Conservation (phyloP, 176 grass and related monocot genomes). For the Cymbopogon citratus region DNA sequence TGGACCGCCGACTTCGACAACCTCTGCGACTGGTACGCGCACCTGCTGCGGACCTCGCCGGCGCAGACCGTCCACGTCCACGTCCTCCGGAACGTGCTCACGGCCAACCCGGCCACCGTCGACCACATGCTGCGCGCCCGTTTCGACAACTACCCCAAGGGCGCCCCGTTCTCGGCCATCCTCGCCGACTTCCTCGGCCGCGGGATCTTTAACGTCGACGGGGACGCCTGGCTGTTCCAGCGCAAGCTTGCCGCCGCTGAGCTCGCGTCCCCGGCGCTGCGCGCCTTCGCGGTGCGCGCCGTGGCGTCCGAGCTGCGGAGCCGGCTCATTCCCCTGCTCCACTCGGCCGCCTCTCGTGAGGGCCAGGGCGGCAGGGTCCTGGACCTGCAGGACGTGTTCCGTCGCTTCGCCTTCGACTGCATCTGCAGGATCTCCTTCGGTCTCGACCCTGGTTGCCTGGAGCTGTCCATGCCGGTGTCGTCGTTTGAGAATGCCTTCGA, state of each 20-base stretch:
- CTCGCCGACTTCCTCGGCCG: slow-evolving; percentile 80
- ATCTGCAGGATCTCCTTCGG: slow-evolving; percentile 82
- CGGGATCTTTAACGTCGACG: slow-evolving; percentile 89
- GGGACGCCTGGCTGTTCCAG: slow-evolving; percentile 66
- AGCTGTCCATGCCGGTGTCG: slow-evolving; percentile 56
- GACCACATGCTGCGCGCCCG: slow-evolving; percentile 64
- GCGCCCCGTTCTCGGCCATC: slow-evolving; percentile 61
- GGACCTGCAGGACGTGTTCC: slow-evolving; percentile 79
- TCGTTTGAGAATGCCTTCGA: slow-evolving; percentile 56
- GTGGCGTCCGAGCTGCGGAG: slow-evolving; percentile 49
- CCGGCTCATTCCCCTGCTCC: slow-evolving; percentile 64
- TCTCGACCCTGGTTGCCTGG: slow-evolving; percentile 57
- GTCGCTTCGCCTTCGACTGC: slow-evolving; percentile 74
- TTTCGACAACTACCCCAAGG: slow-evolving; percentile 85
- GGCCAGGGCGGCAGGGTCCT: slow-evolving; percentile 18
- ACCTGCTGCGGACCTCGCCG: slow-evolving; percentile 70
- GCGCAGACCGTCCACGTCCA: slow-evolving; percentile 76
- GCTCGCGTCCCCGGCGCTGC: slow-evolving; percentile 36
- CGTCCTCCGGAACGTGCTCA: slow-evolving; percentile 69
- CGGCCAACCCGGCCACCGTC: slow-evolving; percentile 56
- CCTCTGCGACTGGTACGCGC: slow-evolving; percentile 83
- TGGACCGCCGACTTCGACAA: slow-evolving; percentile 70
- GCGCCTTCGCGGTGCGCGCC: slow-evolving; percentile 36
- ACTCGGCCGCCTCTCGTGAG: slow-evolving; percentile 20
- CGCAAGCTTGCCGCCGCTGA: slow-evolving; percentile 65